Conservation (phyloP, 2,329 filamentous ascomycete species). For the Colletotrichum liaoningense region DNA sequence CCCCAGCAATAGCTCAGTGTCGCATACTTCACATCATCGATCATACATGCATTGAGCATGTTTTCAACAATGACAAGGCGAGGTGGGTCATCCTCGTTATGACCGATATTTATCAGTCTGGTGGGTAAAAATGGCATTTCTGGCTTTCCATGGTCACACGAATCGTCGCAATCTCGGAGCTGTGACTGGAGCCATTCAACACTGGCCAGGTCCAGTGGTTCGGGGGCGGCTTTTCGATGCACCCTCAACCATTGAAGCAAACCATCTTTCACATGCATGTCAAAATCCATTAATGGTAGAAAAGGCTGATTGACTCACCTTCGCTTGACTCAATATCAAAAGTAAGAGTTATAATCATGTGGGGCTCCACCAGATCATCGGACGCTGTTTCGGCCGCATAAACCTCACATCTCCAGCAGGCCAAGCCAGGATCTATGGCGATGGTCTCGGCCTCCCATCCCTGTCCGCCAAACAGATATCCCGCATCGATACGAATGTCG, state of each 20-base stretch:
- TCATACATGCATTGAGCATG: too few species aligned
- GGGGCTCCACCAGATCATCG: rapidly evolving
- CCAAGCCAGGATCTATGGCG: neutral
- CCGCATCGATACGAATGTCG: neutral
- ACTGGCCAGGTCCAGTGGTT: neutral
- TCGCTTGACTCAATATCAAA: neutral
- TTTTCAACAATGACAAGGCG: neutral
- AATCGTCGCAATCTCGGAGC: neutral
- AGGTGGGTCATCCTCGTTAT: neutral
- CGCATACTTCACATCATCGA: neutral
- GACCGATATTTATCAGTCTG: neutral
- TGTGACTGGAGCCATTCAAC: neutral
- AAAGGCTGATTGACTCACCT: neutral
- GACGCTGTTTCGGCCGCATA: neutral
- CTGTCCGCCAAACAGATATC: neutral
- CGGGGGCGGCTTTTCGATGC: neutral
- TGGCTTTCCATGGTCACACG: neutral
- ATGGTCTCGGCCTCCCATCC: neutral
- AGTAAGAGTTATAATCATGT: neutral
- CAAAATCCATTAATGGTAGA: neutral
- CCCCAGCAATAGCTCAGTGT: slow-evolving; percentile 21
- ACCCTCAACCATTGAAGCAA: neutral
- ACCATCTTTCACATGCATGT: neutral
- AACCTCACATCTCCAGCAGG: neutral
- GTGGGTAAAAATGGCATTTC: neutral